Conservation (phyloP, 345 rosid genomes). For the Populus tremula region DNA sequence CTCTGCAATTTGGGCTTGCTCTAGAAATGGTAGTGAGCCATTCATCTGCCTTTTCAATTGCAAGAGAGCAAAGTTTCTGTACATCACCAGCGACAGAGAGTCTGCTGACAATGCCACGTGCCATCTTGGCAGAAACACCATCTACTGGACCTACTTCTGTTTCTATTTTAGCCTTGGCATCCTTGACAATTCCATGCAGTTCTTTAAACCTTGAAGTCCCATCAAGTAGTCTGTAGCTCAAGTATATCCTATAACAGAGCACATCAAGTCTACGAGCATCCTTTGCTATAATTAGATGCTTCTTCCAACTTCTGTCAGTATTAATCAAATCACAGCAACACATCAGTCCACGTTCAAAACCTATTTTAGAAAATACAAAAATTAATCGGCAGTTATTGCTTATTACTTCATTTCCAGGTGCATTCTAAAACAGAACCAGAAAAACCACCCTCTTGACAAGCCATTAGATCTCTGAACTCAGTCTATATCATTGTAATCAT, state of each 20-base stretch:
- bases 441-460: not conserved
- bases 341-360: conserved; percentile 13
- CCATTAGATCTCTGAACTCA: not conserved
- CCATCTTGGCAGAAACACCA: conserved; percentile 66
- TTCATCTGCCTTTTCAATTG: conserved; percentile 64
- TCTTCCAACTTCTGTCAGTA: conserved; percentile 79
- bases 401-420: not conserved
- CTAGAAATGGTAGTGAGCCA: conserved; percentile 43
- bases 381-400: not conserved
- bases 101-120: conserved; percentile 84
- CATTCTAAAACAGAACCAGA: conserved; percentile 1
- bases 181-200: conserved; percentile 59
- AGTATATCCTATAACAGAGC: conserved; percentile 74
- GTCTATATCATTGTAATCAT: not conserved
- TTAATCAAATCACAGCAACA: conserved; percentile 24
- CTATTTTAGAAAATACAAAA: conserved; percentile 7
- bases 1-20: conserved; percentile 44
- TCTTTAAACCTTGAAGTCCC: conserved; percentile 73
- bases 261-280: conserved; percentile 89
- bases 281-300: conserved; percentile 75
- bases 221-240: conserved; percentile 72
- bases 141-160: conserved; percentile 77
- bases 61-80: conserved; percentile 72
- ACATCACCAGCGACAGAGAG: conserved; percentile 73
- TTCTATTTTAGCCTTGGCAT: conserved; percentile 74